Base-by-base conservation (phyloP, 371 early-diverging fungal species). In the Actinomortierella ambigua region DNA sequence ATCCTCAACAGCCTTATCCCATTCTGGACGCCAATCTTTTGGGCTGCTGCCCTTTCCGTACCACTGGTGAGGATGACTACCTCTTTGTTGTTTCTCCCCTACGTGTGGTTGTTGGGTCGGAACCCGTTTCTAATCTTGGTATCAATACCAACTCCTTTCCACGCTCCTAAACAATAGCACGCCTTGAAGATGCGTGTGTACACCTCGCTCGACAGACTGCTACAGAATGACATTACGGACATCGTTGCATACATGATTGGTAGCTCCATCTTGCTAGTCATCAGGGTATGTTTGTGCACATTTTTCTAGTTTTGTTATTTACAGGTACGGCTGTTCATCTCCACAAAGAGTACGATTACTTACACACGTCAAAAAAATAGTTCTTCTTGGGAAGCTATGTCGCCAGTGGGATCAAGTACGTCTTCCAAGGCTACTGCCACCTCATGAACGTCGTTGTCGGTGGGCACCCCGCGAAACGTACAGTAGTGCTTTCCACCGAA, bases 21-120 rank as follows among this genome's bases (percentile, higher is more conserved):
- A 0, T 71, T 59, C 62, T 71, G 71, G 71, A 71, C 71, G n/a
- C 63, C 71, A 7, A 51, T 71, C n/a, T 71, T 70, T 51, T 70
- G 70, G 70, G 70, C 65, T 8, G 56, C 62, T 22, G 65, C 70
- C 5, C 65, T 70, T 14, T 70, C 70, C 8, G 71, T 71, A 3
- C 71, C 71, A 23, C 28, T 71, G 59, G 71, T 65, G 59, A 56
- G 55, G 44, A 14, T 11, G 23, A 24, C 3, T 22, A 23, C 20
- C 24, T 6, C 6, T 54, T 15, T 42, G n/a, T 2, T 26, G 27
- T 20, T 27, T 26, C 43, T 42, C 43, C 41, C 41, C 41, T 41
- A 11, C 15, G 8, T 41, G 8, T 41, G 41, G 8, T 41, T 41
- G n/a, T n/a, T n/a, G n/a, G 41, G 41, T 34, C 43, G n/a, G 17